Base-by-base conservation (phyloP, 2,329 filamentous ascomycete genomes). In the Botrytis squamosa region DNA sequence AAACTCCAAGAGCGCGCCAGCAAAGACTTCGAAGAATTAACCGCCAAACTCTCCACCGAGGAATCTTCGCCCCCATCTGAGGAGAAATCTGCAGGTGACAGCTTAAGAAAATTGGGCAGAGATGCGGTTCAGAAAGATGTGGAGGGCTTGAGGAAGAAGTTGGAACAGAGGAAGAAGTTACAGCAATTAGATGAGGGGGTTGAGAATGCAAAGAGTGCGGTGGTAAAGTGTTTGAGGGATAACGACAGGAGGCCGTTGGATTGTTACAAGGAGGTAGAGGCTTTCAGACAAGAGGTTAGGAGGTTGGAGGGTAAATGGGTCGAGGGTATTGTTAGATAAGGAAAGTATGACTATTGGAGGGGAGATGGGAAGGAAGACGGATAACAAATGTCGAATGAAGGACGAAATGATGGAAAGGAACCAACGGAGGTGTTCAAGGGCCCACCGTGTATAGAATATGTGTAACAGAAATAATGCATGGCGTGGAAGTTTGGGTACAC, bases 251-350 rank as follows among this genome's bases (percentile, higher is more conserved):
- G 94, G 82, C 95, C 95, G 82, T 85, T 98, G 81, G 93, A 98
- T 85, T 98, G 95, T 88, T 98, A 93, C 92, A 88, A 91, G 83
- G 94, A 98, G 88, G 94, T 98, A 38, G 92, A 97, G 85, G 87
- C 86, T 33, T 98, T 98, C 84, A 97, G 95, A 89, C 88, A 88
- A 79, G 93, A 97, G 86, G 95, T 98, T 69, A 90, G 92, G 78
- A 90, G 89, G 85, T 83, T 98, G 83, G 95, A 98, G 88, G 91
- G 90, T 84, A 87, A 87, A 40, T 98, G 97, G 89, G 93, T 98
- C 52, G 92, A 97, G 81, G 93, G 91, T 85, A 90, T 97, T 73
- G 88, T 93, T 74, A 80, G 80, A 77, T 81, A 75, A 67, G 68
- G 38, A 20, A 46, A 44, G 38, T 44, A 60, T 22, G 49, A 9